Evolutionary conservation across 169 alveolate species (phyloP).

Genomic region (Theileria orientalis): DNA sequence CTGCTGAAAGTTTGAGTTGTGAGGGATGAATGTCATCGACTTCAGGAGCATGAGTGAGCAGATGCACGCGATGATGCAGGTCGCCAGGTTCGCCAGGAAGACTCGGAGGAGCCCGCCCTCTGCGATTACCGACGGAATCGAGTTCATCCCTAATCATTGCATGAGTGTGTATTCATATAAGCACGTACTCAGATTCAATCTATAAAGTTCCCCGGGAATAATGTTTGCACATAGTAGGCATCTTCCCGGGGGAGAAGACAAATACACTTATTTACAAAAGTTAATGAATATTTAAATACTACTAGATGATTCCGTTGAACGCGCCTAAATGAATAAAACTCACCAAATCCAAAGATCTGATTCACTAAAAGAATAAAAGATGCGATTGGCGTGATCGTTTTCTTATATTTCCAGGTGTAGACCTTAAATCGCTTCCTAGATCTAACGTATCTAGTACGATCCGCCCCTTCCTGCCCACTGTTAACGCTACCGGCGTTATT

Average conservation of each 20-base stretch:
- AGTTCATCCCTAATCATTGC: constrained; percentile 65
- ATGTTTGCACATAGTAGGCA: constrained; percentile 2
- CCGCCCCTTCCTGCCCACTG: constrained; percentile 9
- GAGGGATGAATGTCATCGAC: constrained; percentile 77
- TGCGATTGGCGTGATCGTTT: constrained; percentile 75
- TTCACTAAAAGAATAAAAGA: constrained; percentile 72
- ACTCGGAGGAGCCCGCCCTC: constrained; percentile 74
- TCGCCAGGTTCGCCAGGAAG: constrained; percentile 61
- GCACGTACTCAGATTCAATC: neutral
- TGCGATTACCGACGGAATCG: constrained; percentile 67
- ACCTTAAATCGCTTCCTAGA: constrained; percentile 73
- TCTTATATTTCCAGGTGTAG: constrained; percentile 77
- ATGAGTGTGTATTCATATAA: neutral
- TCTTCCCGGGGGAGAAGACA: neutral
- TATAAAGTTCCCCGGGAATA: no score
- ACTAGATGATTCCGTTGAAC: no score
- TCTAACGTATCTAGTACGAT: constrained; percentile 24
- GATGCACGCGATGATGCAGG: constrained; percentile 64
- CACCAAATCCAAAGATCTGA: constrained; percentile 76
- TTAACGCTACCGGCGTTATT: no score
- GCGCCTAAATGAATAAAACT: neutral
- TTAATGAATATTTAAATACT: neutral
- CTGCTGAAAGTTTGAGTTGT: constrained; percentile 73
- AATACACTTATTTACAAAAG: neutral
- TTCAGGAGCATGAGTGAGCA: constrained; percentile 75